Evolutionary conservation across 495 filamentous ascomycete genomes (phyloP), one percentile per base, ranked within the genome.

Genomic region (Xylaria castorea): DNA sequence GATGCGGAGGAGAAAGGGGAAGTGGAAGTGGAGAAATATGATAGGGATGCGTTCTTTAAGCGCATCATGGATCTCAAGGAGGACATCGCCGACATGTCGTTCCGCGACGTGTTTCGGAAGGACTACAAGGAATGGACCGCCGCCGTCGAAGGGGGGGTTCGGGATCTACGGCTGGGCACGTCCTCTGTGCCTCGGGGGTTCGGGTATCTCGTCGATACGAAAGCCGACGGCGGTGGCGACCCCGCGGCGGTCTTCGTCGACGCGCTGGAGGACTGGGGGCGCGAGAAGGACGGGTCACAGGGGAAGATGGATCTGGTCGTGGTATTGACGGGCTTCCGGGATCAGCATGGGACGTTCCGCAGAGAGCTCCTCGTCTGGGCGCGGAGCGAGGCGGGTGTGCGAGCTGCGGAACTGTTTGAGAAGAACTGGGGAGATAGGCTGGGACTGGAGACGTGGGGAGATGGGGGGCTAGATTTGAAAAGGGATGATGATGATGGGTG

Each of bases 41-140:
- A 92, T 68, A 79, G 89, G 22, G 77, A 81, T 5, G 68, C 64
- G 0, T 95, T 93, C 81, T 97, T 88, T 78, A 75, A 88, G 12
- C 80, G 87, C 42, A 83, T 98, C 62, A 82, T 85, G 20, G 68
- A 79, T 5, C 91, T 94, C 7, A 97, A 97, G 81, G 84, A 89
- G 72, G 87, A 94, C 72, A 86, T 98, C 58, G 88, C 88, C 66
- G 73, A 80, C 4, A 82, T 99, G 71, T 86, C 84, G 3, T 78
- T 96, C 71, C 80, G 88, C 3, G 97, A 98, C 73, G 87, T 97
- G 20, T 79, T 98, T 61, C 87, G 91, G 70, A 95, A 97, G 74
- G 96, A 99, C 80, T 99, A 96, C 81, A 99, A 99, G 82, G 87
- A 92, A 70, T 99, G 95, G 94, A n/a, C n/a, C n/a, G n/a, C n/a